Percentiles rank a stretch among this genome's conserved stretches.
Conservation (phyloP, 257 asterid species). For the Solanum paucissectum region DNA sequence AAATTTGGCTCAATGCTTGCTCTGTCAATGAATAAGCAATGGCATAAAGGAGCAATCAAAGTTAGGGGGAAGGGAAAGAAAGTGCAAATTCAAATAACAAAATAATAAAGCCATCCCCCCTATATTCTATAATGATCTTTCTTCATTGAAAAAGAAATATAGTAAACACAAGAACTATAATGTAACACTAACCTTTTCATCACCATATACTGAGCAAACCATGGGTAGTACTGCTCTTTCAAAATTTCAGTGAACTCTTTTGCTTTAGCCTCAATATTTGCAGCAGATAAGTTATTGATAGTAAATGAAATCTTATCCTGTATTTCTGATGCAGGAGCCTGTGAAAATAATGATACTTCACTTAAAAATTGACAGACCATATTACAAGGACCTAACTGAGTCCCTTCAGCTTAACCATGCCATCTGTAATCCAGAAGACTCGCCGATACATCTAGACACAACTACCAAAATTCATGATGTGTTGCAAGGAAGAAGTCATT, state of each 20-base stretch:
- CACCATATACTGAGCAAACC: conserved; percentile 98
- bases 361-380: not conserved
- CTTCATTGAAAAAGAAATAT: not conserved
- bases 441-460: not conserved
- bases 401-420: not conserved
- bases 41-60: not conserved
- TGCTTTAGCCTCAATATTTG: conserved; percentile 84
- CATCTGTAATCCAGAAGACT: not conserved
- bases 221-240: conserved; percentile 68
- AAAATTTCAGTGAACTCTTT: conserved; percentile 71
- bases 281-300: conserved; percentile 73
- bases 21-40: conserved; percentile 27
- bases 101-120: not conserved
- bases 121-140: not conserved
- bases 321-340: conserved; percentile 88
- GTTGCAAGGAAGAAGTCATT: not conserved
- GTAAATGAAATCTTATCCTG: conserved; percentile 91
- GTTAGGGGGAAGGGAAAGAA: not conserved
- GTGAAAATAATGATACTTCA: conserved; percentile 9
- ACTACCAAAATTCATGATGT: not conserved
- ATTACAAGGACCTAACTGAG: not conserved
- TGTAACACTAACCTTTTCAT: conserved; percentile 68
- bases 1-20: conserved; percentile 96
- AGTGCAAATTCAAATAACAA: not conserved
- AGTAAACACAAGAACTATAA: not conserved